Percentiles rank a stretch among this genome's conserved stretches.
phyloP scores from a whole-genome alignment of 2,329 filamentous ascomycete genomes.

The Purpureocillium takamizusanense region DNA sequence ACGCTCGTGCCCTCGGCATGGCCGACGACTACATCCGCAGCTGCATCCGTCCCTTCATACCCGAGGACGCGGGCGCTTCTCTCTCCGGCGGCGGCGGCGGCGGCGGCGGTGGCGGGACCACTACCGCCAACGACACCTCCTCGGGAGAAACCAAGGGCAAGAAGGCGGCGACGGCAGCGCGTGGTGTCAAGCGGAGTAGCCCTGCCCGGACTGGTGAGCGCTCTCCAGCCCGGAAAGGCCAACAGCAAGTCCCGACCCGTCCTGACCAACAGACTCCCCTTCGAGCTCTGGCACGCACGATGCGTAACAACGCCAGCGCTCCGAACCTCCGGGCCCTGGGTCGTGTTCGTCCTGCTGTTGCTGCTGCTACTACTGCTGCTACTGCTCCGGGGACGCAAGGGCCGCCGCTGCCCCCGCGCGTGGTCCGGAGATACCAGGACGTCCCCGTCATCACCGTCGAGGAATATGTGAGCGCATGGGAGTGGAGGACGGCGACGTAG shows the following conservation, averaged over 20 bases:
- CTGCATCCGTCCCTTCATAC: constrained; percentile 26
- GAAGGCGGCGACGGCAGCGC: background rate
- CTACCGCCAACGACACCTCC: background rate
- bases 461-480: constrained; percentile 9
- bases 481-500: too few species aligned
- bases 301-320: constrained; percentile 1
- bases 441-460: constrained; percentile 20
- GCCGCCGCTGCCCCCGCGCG: constrained; percentile 16
- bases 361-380: background rate
- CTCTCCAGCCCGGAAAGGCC: constrained; percentile 14
- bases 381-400: constrained; percentile 4
- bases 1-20: constrained; percentile 25
- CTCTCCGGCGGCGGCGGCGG: too few species aligned
- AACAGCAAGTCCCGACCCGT: constrained; percentile 9
- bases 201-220: constrained; percentile 11
- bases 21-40: constrained; percentile 24
- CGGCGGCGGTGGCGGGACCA: too few species aligned
- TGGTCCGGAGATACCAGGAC: constrained; percentile 12
- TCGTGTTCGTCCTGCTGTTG: background rate
- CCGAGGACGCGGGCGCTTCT: constrained; percentile 9
- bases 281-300: constrained; percentile 2
- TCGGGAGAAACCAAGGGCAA: background rate
- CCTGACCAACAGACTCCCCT: constrained; percentile 7
- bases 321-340: background rate
- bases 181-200: constrained; percentile 6